Conservation (phyloP, 768 basidiomycete species). For the Pleurotus sapidus region DNA sequence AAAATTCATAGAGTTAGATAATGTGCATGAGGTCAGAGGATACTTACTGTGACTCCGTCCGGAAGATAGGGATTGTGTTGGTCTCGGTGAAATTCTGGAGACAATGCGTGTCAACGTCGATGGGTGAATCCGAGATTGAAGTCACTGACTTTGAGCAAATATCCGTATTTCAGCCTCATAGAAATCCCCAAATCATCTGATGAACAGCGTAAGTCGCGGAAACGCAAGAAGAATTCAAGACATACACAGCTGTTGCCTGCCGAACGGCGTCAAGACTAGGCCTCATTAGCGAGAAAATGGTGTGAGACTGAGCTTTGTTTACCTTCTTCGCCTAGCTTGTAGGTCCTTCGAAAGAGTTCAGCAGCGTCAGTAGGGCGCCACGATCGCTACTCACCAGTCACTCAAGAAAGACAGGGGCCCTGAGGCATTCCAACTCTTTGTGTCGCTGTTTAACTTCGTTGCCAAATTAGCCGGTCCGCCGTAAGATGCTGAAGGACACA, state of each 20-base stretch:
- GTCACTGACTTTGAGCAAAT: constrained; percentile 56
- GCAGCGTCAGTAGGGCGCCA: neutral
- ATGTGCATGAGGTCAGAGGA: neutral
- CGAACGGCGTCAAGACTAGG: constrained; percentile 84
- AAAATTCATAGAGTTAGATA: neutral
- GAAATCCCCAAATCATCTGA: constrained; percentile 67
- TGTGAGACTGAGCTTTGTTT: neutral
- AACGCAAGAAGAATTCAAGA: constrained; percentile 3
- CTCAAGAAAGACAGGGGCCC: constrained; percentile 77
- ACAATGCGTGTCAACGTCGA: neutral
- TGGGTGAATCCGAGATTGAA: neutral
- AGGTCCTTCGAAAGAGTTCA: constrained; percentile 53
- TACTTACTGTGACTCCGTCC: constrained; percentile 71
- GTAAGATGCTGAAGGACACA: constrained; percentile 41
- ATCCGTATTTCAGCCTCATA: constrained; percentile 76
- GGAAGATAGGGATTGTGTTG: constrained; percentile 70
- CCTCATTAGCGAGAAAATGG: constrained; percentile 13
- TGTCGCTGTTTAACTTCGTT: constrained; percentile 48
- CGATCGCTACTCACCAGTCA: constrained; percentile 54
- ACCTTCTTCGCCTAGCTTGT: constrained; percentile 89
- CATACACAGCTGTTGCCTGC: constrained; percentile 81
- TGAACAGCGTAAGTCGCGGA: neutral
- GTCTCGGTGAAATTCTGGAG: constrained; percentile 54
- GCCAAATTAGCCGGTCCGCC: constrained; percentile 63
- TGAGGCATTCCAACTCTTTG: constrained; percentile 59